Conservation (phyloP, 208 protist genomes). For the Leishmania major region DNA sequence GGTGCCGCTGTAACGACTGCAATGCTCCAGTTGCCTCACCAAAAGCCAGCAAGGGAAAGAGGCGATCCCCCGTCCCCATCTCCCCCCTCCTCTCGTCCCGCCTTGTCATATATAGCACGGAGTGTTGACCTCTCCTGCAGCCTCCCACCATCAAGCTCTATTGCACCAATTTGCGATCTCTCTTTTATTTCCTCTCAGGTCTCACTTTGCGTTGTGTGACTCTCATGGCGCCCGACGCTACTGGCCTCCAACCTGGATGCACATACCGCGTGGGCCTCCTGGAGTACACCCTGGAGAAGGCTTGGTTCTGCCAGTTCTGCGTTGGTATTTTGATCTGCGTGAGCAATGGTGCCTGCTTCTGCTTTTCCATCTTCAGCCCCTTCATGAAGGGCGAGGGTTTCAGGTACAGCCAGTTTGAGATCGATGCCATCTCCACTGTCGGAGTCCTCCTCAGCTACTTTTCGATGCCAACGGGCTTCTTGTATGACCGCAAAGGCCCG, state of each 20-base stretch:
- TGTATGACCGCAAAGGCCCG: constrained; percentile 74
- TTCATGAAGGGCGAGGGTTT: constrained; percentile 64
- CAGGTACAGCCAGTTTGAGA: constrained; percentile 58
- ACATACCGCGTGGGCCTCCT: not conserved
- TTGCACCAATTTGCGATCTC: not conserved
- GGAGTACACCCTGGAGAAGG: constrained; percentile 46
- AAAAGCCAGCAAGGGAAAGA: not conserved
- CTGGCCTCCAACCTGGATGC: not conserved
- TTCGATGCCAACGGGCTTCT: constrained; percentile 76
- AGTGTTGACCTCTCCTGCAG: not conserved
- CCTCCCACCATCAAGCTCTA: not conserved
- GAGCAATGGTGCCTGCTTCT: constrained; percentile 84
- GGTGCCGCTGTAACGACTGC: not conserved
- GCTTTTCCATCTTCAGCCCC: constrained; percentile 76
- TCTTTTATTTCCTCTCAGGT: not conserved
- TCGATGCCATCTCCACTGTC: constrained; percentile 71
- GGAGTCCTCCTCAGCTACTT: constrained; percentile 85
- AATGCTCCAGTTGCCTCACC: not conserved
- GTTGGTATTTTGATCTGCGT: constrained; percentile 77
- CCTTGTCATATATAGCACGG: not conserved
- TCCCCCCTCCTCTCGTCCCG: not conserved
- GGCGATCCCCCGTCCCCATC: no score
- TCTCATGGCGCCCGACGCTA: not conserved
- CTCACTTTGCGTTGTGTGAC: no score
- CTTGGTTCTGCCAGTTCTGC: constrained; percentile 83